Evolutionary conservation across 2,329 filamentous ascomycete species (phyloP).

Genomic region (Aspergillus sp.): DNA sequence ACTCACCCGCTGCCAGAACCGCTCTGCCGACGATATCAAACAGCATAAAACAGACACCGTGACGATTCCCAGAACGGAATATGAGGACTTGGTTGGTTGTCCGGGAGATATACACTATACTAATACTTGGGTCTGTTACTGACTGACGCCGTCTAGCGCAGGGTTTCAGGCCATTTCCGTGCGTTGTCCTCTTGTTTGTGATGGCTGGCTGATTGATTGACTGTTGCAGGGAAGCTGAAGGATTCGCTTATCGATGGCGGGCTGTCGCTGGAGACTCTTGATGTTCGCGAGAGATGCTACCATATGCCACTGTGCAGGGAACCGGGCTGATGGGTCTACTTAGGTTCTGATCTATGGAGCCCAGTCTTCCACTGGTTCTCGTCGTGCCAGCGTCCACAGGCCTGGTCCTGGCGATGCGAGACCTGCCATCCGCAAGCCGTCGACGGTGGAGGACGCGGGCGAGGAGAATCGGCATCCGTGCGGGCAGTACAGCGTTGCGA

Average conservation of each 20-base stretch:
- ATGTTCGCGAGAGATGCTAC: slow-evolving; percentile 31
- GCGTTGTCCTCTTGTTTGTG: slow-evolving; percentile 7
- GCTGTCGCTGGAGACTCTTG: slow-evolving; percentile 40
- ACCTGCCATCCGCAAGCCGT: neutral
- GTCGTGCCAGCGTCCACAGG: neutral
- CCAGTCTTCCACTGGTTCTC: neutral
- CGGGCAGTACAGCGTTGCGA: neutral
- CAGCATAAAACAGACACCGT: slow-evolving; percentile 35
- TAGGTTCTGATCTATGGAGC: slow-evolving; percentile 15
- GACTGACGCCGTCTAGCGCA: slow-evolving; percentile 1
- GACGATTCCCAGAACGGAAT: slow-evolving; percentile 51
- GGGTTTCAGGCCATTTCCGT: neutral
- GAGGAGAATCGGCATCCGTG: neutral
- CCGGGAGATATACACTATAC: no score
- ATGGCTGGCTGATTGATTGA: neutral
- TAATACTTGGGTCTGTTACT: no score
- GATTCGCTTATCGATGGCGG: slow-evolving; percentile 43
- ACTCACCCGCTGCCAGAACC: slow-evolving; percentile 25
- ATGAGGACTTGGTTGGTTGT: slow-evolving; percentile 50
- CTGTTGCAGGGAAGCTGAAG: slow-evolving; percentile 37
- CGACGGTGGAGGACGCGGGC: neutral
- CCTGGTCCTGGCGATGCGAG: neutral
- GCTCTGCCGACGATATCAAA: slow-evolving; percentile 27
- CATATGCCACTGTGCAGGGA: slow-evolving; percentile 1
- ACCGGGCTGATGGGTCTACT: slow-evolving; percentile 5